Evolutionary conservation across 2,329 filamentous ascomycete species (phyloP), one percentile per base, ranked within the genome.

Genomic region (Bisporella sp.): DNA sequence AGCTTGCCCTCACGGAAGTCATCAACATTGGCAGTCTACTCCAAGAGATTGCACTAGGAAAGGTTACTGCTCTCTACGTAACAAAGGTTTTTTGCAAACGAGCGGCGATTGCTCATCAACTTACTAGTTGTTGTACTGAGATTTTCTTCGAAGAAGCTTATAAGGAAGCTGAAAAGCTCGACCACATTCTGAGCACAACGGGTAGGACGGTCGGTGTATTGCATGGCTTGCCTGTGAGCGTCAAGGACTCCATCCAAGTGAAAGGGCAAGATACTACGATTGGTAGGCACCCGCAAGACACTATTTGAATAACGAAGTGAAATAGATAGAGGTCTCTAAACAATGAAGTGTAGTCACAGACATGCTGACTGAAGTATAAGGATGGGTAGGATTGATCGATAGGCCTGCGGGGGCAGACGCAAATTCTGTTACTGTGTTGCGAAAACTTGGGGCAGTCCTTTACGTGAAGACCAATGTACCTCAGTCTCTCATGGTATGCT

Each of bases 71-170:
- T 21, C 21, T 21, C 21, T 3, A 21, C 21, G 21, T 21, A 21
- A 21, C 5, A 6, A 12, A 40, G 5, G 30, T 37, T 29, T 5
- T 47, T 32, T n/a, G 3, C 8, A 11, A 8, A 4, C 29, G n/a
- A 8, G 4, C n/a, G 6, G 21, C 21, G 21, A 21, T 21, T 21
- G 21, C 21, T 21, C 6, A 31, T 28, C 13, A 30, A 13, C n/a
- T 77, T 74, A 78, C 73, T 21, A 81, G 79, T 56, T 82, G 78
- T 58, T 65, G 82, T 2, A 76, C 72, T 3, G 50, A 54, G 21
- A 56, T 54, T 6, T 49, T 43, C 32, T 49, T 56, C 39, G 12
- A 29, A 6, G 35, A 41, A 39, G 76, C 74, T 2, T 56, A 78
- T 2, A 48, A 63, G 2, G 61, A 62, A 4, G 76, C 77, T 0